Conservation (phyloP, 2,329 filamentous ascomycete genomes). For the Trichoderma atrobrunneum region DNA sequence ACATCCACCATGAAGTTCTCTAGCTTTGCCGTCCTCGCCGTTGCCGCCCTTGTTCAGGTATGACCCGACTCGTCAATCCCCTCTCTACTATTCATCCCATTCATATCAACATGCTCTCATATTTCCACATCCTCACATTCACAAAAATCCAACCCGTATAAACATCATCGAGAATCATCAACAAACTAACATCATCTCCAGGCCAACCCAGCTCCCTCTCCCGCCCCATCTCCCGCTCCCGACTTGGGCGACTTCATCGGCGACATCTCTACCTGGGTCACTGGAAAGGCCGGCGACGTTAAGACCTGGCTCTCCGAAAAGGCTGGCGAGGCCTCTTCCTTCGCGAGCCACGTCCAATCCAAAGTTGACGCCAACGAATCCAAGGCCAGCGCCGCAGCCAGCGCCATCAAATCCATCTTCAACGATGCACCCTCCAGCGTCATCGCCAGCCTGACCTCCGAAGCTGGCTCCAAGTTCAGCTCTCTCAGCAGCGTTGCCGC, state of each 20-base stretch:
- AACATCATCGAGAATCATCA: not conserved
- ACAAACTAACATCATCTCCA: not conserved
- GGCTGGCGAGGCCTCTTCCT: conserved; percentile 9
- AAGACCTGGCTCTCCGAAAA: conserved; percentile 15
- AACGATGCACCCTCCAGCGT: conserved; percentile 15
- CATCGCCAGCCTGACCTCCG: conserved; percentile 22
- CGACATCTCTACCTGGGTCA: conserved; percentile 20
- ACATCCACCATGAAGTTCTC: conserved; percentile 38
- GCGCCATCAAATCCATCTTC: conserved; percentile 10
- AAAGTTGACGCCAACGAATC: not conserved
- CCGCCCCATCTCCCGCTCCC: conserved; percentile 18
- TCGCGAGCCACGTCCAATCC: not conserved
- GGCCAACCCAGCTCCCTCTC: conserved; percentile 17
- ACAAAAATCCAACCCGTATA: not conserved
- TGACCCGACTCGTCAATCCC: not conserved
- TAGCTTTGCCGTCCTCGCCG: conserved; percentile 31
- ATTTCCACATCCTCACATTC: not conserved
- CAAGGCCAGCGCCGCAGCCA: conserved; percentile 10
- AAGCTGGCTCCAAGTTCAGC: conserved; percentile 27
- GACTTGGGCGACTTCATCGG: conserved; percentile 16
- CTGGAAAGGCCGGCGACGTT: conserved; percentile 8
- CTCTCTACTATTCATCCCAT: not conserved
- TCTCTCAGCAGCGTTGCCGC: conserved; percentile 25
- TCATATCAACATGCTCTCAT: not conserved
- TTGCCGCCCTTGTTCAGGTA: conserved; percentile 34